Conservation (phyloP, 1,139 yeast species). For the Blastobotrys ciferrii region DNA sequence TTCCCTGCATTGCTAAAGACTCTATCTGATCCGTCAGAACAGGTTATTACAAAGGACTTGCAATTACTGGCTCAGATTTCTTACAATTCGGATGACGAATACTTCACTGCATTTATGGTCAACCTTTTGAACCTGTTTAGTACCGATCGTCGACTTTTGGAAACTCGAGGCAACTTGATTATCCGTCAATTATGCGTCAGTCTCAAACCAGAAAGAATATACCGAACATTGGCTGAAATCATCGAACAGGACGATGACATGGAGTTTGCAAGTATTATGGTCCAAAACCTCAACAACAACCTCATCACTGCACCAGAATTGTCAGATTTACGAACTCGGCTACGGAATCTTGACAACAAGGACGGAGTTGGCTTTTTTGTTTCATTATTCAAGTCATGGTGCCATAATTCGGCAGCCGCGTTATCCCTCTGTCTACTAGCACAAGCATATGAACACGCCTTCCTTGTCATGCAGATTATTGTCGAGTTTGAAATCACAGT, state of each 20-base stretch:
- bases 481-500: constrained; percentile 75
- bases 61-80: constrained; percentile 79
- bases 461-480: constrained; percentile 67
- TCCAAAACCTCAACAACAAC: constrained; percentile 84
- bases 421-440: constrained; percentile 82
- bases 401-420: constrained; percentile 87
- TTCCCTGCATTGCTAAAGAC: constrained; percentile 78
- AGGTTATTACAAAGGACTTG: constrained; percentile 75
- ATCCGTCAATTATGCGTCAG: constrained; percentile 80
- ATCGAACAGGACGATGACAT: constrained; percentile 60
- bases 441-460: constrained; percentile 87
- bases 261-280: constrained; percentile 74
- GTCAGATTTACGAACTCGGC: constrained; percentile 61
- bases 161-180: constrained; percentile 78
- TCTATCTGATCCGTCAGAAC: constrained; percentile 80
- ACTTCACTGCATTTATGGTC: constrained; percentile 72
- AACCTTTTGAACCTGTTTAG: constrained; percentile 70
- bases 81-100: constrained; percentile 70
- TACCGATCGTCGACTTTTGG: constrained; percentile 59
- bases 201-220: constrained; percentile 78
- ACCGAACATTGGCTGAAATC: constrained; percentile 75
- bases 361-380: constrained; percentile 76
- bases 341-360: constrained; percentile 51
- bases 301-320: constrained; percentile 87
- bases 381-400: constrained; percentile 84